These are phyloP conservation scores for Luffa aegyptiaca DNA, from an alignment of 306 rosid species.

Conservation along the genomic window DNA sequence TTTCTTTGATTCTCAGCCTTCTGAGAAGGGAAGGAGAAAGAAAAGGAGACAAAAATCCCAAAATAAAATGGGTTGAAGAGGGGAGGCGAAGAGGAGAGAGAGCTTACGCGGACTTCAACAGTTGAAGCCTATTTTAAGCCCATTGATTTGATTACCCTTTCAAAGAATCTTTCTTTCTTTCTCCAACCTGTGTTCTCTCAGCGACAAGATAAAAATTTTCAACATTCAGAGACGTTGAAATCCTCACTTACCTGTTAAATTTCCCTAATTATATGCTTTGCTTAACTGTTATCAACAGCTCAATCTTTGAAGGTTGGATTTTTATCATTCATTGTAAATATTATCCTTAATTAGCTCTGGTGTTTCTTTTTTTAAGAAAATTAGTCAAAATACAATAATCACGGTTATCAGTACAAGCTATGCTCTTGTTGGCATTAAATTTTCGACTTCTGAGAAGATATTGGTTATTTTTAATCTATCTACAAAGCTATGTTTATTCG, in stretches of 20 bases:
- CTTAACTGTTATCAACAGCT: not conserved
- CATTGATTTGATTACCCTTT: conserved; percentile 19
- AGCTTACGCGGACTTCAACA: conserved; percentile 48
- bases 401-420: too few relatives aligned
- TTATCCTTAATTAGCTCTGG: not conserved
- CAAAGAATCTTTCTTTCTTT: not conserved
- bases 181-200: not conserved
- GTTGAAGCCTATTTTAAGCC: conserved; percentile 43
- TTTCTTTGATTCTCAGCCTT: conserved; percentile 3
- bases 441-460: too few relatives aligned
- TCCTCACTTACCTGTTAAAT: not conserved
- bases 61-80: not conserved
- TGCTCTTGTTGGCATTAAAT: too few relatives aligned
- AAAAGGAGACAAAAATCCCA: not conserved
- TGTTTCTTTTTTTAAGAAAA: too few relatives aligned
- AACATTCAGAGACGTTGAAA: not conserved
- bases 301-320: not conserved
- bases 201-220: not conserved
- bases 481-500: too few relatives aligned
- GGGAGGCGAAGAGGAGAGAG: not conserved
- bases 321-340: too few relatives aligned
- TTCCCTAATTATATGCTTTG: not conserved
- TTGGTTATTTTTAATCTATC: too few relatives aligned
- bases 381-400: too few relatives aligned
- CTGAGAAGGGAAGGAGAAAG: conserved; percentile 26